Evolutionary conservation across 495 filamentous ascomycete genomes (phyloP), one percentile per base, ranked within the genome.

Genomic region (Amniculicola lignicola): DNA sequence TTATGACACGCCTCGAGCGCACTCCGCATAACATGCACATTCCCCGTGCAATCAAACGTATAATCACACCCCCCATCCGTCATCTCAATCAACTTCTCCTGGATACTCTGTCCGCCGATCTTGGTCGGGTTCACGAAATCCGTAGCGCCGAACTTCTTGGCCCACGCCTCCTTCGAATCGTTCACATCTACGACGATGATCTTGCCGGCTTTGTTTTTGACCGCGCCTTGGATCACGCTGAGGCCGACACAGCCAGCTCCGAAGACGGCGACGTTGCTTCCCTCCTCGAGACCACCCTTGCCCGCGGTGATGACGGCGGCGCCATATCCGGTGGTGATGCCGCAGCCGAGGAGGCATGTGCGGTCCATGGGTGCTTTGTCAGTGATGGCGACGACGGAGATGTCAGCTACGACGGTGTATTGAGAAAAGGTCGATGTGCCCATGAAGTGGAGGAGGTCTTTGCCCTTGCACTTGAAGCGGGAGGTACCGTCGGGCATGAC

Each of bases 21-120:
- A 24, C 87, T 88, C 54, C 93, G 82, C 93, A 98, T 98, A 29
- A 98, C 93, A 46, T 84, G 80, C 22, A 96, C 90, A 66, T 97
- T 97, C 16, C 93, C 93, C 3, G 93, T 98, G 77, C 93, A 98
- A 76, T 98, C 93, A 68, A 98, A 98, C 41, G 93, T 98, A 75
- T 97, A 98, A 75, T 98, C 93, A 68, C 90, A 93, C 15, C 93
- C 93, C 54, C 93, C 93, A 69, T 98, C 93, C n/a, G 93, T 98
- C 87, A 97, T 89, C 75, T 97, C 93, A 61, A 96, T 84, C 52
- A 98, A 77, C 74, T 88, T 79, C 65, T 94, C 89, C 70, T 94
- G 88, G 53, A 96, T 86, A 50, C 78, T 89, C 79, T 89, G 82
- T 23, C 75, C 72, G 42, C 80, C 81, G 42, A 96, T 72, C 72